Evolutionary conservation across 2,329 filamentous ascomycete genomes (phyloP).

Genomic region (Clonostachys rosea): DNA sequence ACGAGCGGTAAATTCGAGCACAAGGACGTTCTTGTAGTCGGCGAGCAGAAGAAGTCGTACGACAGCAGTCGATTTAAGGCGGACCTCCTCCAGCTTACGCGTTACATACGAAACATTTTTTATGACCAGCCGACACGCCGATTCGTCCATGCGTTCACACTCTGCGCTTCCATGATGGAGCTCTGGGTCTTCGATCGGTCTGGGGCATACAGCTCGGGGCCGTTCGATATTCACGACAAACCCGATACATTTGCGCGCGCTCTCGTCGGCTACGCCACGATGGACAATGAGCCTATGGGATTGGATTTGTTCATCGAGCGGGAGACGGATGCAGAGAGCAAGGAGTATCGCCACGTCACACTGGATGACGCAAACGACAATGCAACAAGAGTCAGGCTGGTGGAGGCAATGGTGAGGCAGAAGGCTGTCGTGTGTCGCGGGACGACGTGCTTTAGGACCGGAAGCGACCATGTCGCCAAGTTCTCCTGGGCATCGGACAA

Average conservation of each 20-base stretch:
- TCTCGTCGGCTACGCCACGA: constrained; percentile 6
- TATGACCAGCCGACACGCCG: constrained; percentile 12
- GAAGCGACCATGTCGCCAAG: constrained; percentile 7
- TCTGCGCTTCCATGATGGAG: constrained; percentile 8
- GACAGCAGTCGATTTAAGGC: constrained; percentile 7
- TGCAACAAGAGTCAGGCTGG: constrained; percentile 3
- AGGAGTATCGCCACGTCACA: constrained; percentile 1
- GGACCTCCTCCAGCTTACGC: constrained; percentile 8
- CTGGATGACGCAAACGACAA: background rate
- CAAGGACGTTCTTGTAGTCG: constrained; percentile 11
- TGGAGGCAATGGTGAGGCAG: constrained; percentile 5
- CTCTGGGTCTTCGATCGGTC: constrained; percentile 13
- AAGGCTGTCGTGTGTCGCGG: constrained; percentile 6
- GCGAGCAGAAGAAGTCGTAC: constrained; percentile 10
- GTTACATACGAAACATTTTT: constrained; percentile 7
- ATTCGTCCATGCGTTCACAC: constrained; percentile 8
- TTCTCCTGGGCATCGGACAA: constrained; percentile 6
- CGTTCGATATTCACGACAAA: constrained; percentile 1
- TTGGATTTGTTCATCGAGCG: constrained; percentile 4
- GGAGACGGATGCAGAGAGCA: background rate
- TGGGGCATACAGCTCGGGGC: constrained; percentile 9
- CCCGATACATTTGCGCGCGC: constrained; percentile 2
- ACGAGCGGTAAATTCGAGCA: constrained; percentile 3
- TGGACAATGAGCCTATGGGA: constrained; percentile 5
- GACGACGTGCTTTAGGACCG: constrained; percentile 8